phyloP scores from a whole-genome alignment of 495 filamentous ascomycete species.

The Usnea hakonensis region DNA sequence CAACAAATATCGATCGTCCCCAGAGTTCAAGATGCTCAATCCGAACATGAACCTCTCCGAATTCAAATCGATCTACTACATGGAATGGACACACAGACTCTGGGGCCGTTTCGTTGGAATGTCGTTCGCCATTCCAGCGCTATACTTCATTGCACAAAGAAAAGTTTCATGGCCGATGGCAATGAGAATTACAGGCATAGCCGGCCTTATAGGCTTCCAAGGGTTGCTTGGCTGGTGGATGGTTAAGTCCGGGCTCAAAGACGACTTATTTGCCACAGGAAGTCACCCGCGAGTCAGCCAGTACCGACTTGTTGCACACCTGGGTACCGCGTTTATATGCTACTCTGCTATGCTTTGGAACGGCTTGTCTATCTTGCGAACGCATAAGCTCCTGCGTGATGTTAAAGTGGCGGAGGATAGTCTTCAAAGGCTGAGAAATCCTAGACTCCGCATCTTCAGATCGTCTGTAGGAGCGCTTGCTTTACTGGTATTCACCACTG shows the following conservation, averaged over 20 bases:
- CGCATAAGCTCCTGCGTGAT: constrained; percentile 57
- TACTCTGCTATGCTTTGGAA: constrained; percentile 93
- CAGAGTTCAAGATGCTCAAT: constrained; percentile 86
- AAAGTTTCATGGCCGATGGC: constrained; percentile 75
- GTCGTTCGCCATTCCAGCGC: constrained; percentile 76
- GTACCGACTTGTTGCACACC: constrained; percentile 83
- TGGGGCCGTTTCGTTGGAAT: constrained; percentile 93
- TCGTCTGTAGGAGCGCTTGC: constrained; percentile 64
- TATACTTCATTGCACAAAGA: constrained; percentile 79
- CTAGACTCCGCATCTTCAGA: constrained; percentile 63
- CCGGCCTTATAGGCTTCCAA: constrained; percentile 85
- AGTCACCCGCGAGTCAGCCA: constrained; percentile 87
- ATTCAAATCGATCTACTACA: constrained; percentile 98
- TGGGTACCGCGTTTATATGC: constrained; percentile 82
- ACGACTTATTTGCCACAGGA: constrained; percentile 87
- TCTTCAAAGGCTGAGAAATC: constrained; percentile 53
- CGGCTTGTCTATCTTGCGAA: constrained; percentile 74
- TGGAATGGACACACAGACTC: constrained; percentile 96
- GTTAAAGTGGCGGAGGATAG: constrained; percentile 47
- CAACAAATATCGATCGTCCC: constrained; percentile 78
- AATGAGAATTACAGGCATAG: constrained; percentile 68
- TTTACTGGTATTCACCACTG: constrained; percentile 74
- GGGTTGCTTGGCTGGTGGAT: constrained; percentile 98
- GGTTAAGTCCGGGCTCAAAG: constrained; percentile 91
- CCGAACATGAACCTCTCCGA: constrained; percentile 82